Conservation (phyloP, 2,329 filamentous ascomycete genomes). For the Pseudocercospora vitis region DNA sequence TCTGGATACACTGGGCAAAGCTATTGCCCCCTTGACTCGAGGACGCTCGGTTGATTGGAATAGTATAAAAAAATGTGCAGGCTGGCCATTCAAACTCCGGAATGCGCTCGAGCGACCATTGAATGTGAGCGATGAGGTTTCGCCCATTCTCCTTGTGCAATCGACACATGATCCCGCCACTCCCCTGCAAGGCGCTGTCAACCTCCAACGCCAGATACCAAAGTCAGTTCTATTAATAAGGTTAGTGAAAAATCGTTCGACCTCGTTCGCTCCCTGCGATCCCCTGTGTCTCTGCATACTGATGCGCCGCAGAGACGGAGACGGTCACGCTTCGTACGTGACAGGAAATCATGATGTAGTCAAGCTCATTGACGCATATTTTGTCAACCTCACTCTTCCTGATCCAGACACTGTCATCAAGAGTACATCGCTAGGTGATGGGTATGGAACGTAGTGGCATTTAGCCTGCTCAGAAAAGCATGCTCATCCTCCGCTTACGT, state of each 20-base stretch:
- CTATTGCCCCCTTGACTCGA: background rate
- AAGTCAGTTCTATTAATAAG: constrained; percentile 4
- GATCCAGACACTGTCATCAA: background rate
- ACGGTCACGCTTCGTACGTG: constrained; percentile 1
- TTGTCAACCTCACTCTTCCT: background rate
- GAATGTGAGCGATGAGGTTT: background rate
- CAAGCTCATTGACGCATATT: constrained; percentile 1
- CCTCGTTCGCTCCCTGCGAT: background rate
- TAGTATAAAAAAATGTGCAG: background rate
- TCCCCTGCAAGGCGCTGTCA: background rate
- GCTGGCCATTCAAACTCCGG: background rate
- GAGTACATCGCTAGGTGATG: constrained; percentile 3
- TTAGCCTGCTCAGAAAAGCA: background rate
- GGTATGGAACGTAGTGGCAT: background rate
- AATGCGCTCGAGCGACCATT: background rate
- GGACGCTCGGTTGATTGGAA: background rate
- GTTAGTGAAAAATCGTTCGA: background rate
- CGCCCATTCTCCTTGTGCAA: background rate
- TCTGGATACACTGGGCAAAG: background rate
- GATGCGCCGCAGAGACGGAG: background rate
- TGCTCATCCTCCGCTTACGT: background rate
- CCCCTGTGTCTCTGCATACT: too few species aligned
- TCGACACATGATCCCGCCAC: background rate
- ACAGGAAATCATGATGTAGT: background rate
- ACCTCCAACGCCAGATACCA: constrained; percentile 3